phyloP scores from a whole-genome alignment of 345 rosid genomes.

The Euclidium syriacum region DNA sequence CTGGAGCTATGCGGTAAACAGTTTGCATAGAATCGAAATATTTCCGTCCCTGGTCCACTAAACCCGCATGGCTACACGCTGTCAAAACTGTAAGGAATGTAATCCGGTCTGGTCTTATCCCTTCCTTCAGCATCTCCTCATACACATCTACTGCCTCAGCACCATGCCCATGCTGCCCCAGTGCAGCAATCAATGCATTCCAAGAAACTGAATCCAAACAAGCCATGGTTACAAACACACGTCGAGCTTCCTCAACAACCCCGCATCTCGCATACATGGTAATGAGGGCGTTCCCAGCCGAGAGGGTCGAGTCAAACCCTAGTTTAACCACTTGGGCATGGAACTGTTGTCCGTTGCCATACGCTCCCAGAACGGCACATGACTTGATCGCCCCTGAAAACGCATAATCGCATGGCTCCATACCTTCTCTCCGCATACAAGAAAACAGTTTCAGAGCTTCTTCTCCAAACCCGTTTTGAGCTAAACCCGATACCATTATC shows the following conservation, averaged over 20 bases:
- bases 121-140: slow-evolving; percentile 34
- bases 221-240: slow-evolving; percentile 28
- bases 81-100: slow-evolving; percentile 34
- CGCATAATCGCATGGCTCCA: slow-evolving; percentile 34
- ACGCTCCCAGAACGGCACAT: slow-evolving; percentile 30
- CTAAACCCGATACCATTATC: slow-evolving; percentile 36
- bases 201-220: slow-evolving; percentile 32
- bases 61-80: slow-evolving; percentile 36
- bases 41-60: slow-evolving; percentile 27
- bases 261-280: slow-evolving; percentile 39
- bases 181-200: slow-evolving; percentile 37
- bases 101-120: slow-evolving; percentile 33
- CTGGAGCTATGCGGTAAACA: slow-evolving; percentile 23
- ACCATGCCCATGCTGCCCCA: slow-evolving; percentile 37
- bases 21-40: slow-evolving; percentile 29
- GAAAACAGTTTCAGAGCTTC: slow-evolving; percentile 32
- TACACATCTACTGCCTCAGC: slow-evolving; percentile 30
- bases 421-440: slow-evolving; percentile 33
- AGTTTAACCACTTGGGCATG: slow-evolving; percentile 30
- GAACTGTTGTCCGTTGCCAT: slow-evolving; percentile 31
- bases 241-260: slow-evolving; percentile 29
- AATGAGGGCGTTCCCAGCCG: slow-evolving; percentile 33
- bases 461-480: slow-evolving; percentile 33
- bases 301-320: slow-evolving; percentile 33
- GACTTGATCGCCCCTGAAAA: slow-evolving; percentile 31